Base-by-base conservation (phyloP, 805 yeast genomes). In the Tetrapisispora nanseiensis region DNA sequence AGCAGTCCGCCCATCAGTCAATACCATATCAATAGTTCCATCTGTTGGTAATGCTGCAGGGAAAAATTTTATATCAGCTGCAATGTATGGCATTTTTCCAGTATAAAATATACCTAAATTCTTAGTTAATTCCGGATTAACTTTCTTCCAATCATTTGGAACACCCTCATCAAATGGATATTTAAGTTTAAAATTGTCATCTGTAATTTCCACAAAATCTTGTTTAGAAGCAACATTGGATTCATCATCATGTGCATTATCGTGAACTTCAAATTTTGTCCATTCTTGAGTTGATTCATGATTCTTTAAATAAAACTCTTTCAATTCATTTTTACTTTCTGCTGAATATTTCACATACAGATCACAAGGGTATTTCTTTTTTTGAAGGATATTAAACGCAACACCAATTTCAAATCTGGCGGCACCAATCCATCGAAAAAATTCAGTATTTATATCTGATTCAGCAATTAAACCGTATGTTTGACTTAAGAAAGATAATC, bases 31-130 rank as follows among this genome's bases (percentile, higher is more conserved):
- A 73, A 92, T 77, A 3, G 79, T 64, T 3, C 96, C 95, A 64
- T 92, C 98, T 47, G 75, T 71, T 2, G 95, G 95, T 43, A 86
- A 68, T 1, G 96, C 87, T 1, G 94, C 95, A 1, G 98, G 98
- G 66, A 92, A 92, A 56, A 90, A 86, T 51, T 82, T 81, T 1
- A 81, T 78, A 51, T 83, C 95, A 31, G 78, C 73, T 3, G 96
- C 78, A 55, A 92, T 73, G 62, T 80, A 84, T 3, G 97, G 97
- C 90, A 90, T 81, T 47, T 87, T 85, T 3, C 97, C 97, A 3
- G 84, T 82, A 57, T 90, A 92, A 51, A 89, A 84, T 22, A 87
- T 74, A 33, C 77, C 78, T 37, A 86, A 56, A 41, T 78, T 74
- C 18, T 70, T 59, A 0, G 83, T 64, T 2, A 72, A 47, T 2